phyloP scores from a whole-genome alignment of 306 rosid species.

The Vigna mungo region DNA sequence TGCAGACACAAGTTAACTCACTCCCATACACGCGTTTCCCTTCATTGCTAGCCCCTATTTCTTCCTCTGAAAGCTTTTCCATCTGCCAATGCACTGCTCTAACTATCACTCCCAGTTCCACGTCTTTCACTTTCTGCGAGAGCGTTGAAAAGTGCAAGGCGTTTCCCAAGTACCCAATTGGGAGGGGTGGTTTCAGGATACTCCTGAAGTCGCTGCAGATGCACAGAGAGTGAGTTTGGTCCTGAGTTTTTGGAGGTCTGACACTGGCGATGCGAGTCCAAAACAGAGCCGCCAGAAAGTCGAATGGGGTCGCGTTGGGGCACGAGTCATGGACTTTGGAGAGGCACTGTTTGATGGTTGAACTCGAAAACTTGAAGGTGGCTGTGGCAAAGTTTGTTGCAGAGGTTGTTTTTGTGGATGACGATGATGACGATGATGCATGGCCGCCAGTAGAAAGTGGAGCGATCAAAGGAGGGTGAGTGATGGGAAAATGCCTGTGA shows the following conservation, averaged over 20 bases:
- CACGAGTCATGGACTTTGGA: conserved; percentile 33
- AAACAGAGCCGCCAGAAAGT: conserved; percentile 65
- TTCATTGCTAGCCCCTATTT: conserved; percentile 46
- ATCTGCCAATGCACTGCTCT: conserved; percentile 52
- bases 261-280: conserved; percentile 56
- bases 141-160: conserved; percentile 66
- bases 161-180: conserved; percentile 65
- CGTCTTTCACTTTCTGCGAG: conserved; percentile 27
- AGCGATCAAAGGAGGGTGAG: conserved; percentile 45
- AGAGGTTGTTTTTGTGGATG: conserved; percentile 6
- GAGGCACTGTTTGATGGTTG: conserved; percentile 50
- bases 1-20: conserved; percentile 61
- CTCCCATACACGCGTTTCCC: conserved; percentile 58
- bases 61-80: conserved; percentile 41
- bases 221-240: conserved; percentile 47
- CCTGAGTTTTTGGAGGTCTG: conserved; percentile 30
- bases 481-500: conserved; percentile 44
- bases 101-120: conserved; percentile 42
- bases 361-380: conserved; percentile 65
- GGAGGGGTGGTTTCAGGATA: conserved; percentile 37
- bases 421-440: not conserved
- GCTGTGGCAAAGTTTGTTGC: conserved; percentile 52
- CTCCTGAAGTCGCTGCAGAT: conserved; percentile 63
- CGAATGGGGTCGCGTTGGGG: conserved; percentile 65
- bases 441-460: conserved; percentile 33